These are phyloP conservation scores for Hypoxylon sp. DNA, from an alignment of 2,329 filamentous ascomycete genomes.

Conservation along the genomic window DNA sequence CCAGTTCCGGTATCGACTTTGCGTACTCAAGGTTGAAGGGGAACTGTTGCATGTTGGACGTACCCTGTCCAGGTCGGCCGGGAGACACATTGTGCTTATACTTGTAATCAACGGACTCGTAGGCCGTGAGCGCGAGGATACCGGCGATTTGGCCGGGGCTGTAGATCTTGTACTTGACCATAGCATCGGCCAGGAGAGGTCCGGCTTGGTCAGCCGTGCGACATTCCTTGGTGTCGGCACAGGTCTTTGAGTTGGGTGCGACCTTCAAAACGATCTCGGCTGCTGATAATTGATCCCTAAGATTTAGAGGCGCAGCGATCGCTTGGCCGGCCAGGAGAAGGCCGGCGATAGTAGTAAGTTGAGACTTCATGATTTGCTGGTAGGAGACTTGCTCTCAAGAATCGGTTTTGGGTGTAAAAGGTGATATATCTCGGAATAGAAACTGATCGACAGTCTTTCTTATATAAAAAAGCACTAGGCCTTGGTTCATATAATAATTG, in stretches of 20 bases:
- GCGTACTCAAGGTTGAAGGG: constrained; percentile 65
- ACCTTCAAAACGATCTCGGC: constrained; percentile 65
- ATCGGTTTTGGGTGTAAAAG: constrained; percentile 37
- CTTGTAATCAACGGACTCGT: constrained; percentile 78
- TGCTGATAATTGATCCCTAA: constrained; percentile 45
- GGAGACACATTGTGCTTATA: constrained; percentile 77
- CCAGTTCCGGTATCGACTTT: constrained; percentile 58
- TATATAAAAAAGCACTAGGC: constrained; percentile 21
- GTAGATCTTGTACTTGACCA: constrained; percentile 70
- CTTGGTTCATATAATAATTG: constrained; percentile 14
- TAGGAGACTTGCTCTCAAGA: constrained; percentile 35
- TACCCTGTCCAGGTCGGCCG: constrained; percentile 78
- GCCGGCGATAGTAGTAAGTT: constrained; percentile 44
- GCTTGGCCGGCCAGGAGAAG: constrained; percentile 51
- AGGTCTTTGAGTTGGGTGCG: constrained; percentile 69
- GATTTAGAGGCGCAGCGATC: constrained; percentile 45
- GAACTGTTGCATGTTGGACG: constrained; percentile 69
- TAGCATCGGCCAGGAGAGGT: constrained; percentile 67
- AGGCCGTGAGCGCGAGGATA: constrained; percentile 77
- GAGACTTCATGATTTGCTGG: constrained; percentile 51
- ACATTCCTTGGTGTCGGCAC: constrained; percentile 71
- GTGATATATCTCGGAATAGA: constrained; percentile 13
- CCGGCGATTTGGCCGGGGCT: constrained; percentile 75
- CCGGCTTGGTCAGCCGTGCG: constrained; percentile 74
- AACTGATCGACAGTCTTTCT: constrained; percentile 42